phyloP scores from a whole-genome alignment of 768 basidiomycete species.

The Cyclocybe aegerita region DNA sequence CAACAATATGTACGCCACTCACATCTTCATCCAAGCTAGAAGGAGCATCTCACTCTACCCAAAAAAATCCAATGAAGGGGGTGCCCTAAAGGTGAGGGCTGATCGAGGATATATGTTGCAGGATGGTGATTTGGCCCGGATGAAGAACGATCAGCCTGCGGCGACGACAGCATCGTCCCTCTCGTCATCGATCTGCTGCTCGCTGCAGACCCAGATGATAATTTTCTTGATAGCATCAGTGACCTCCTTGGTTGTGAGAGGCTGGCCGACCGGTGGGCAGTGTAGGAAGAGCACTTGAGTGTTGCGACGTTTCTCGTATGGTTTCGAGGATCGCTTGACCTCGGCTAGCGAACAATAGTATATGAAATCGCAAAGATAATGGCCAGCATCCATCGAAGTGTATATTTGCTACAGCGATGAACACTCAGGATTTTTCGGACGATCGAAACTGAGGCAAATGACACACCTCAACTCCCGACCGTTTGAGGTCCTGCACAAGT shows the following conservation, averaged over 20 bases:
- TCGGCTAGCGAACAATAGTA: conserved; percentile 78
- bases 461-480: conserved; percentile 48
- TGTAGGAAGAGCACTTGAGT: conserved; percentile 68
- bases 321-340: conserved; percentile 48
- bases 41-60: too few species aligned
- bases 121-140: background rate
- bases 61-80: too few species aligned
- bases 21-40: background rate
- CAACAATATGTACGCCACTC: background rate
- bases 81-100: background rate
- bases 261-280: conserved; percentile 67
- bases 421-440: background rate
- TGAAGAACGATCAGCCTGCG: background rate
- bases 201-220: conserved; percentile 57
- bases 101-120: background rate
- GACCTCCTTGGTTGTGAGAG: conserved; percentile 63
- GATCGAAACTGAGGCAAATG: conserved; percentile 1
- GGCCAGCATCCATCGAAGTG: conserved; percentile 74
- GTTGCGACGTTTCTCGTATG: conserved; percentile 37
- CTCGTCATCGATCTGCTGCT: conserved; percentile 33
- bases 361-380: conserved; percentile 75
- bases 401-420: conserved; percentile 54
- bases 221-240: conserved; percentile 64
- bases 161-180: conserved; percentile 20
- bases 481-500: conserved; percentile 54